Conservation (phyloP, 1,284 basidiomycete genomes). For the Cryptococcus deneoformans region DNA sequence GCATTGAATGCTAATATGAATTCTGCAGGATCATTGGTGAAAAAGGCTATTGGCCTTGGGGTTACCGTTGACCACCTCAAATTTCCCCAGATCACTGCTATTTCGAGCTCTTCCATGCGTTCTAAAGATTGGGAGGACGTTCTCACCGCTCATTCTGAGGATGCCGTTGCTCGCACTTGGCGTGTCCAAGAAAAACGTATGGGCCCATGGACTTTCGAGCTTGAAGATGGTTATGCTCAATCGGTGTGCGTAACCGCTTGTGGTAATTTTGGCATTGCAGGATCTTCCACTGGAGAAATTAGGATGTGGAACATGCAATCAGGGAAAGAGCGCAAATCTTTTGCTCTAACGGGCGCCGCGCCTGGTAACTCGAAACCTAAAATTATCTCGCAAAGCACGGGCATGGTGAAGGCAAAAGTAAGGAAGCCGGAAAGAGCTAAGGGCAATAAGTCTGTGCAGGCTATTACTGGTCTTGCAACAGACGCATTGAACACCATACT, state of each 20-base stretch:
- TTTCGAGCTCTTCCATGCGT: slow-evolving; percentile 75
- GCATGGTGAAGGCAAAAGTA: slow-evolving; percentile 33
- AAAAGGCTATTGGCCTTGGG: slow-evolving; percentile 77
- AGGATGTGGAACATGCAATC: slow-evolving; percentile 96
- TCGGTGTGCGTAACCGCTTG: slow-evolving; percentile 90
- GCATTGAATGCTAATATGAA: background rate
- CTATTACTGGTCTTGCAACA: slow-evolving; percentile 76
- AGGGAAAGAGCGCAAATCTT: slow-evolving; percentile 78
- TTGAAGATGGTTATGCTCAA: slow-evolving; percentile 51
- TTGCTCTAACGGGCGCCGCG: slow-evolving; percentile 58
- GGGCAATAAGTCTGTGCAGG: slow-evolving; percentile 56
- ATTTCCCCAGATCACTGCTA: slow-evolving; percentile 68
- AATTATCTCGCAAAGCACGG: slow-evolving; percentile 32
- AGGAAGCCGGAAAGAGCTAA: slow-evolving; percentile 42
- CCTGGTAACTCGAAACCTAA: slow-evolving; percentile 57
- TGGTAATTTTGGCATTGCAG: slow-evolving; percentile 90
- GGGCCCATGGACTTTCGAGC: slow-evolving; percentile 61
- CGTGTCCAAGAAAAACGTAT: slow-evolving; percentile 70
- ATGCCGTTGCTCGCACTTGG: slow-evolving; percentile 80
- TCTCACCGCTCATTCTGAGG: slow-evolving; percentile 80
- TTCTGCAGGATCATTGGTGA: slow-evolving; percentile 67
- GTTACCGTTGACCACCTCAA: slow-evolving; percentile 78
- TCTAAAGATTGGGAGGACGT: slow-evolving; percentile 98
- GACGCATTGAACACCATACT: slow-evolving; percentile 82
- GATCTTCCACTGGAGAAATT: slow-evolving; percentile 74